Conservation (phyloP, 169 alveolate genomes). For the Eimeria necatrix region DNA sequence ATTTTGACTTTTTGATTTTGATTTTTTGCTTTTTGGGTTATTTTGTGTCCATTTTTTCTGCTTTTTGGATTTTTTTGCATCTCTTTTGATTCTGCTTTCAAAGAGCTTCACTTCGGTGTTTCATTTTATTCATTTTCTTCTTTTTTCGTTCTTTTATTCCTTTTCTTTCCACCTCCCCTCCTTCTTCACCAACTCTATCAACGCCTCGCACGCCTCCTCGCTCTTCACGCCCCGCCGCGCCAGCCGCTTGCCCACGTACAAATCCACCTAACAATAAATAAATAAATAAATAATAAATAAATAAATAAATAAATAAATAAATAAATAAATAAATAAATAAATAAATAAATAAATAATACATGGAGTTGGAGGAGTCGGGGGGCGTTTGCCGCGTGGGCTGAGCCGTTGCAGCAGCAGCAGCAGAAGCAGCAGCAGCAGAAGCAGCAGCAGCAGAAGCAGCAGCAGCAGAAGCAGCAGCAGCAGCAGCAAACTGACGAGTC, state of each 20-base stretch:
- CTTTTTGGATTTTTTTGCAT: no score
- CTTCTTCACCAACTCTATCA: constrained; percentile 88
- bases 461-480: background rate
- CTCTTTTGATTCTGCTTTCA: background rate
- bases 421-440: no score
- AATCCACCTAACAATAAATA: constrained; percentile 85
- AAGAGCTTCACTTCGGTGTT: background rate
- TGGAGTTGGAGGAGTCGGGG: no score
- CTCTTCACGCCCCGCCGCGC: constrained; percentile 90
- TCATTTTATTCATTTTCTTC: background rate
- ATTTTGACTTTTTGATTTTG: no score
- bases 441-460: background rate
- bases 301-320: no score
- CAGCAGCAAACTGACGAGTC: constrained; percentile 82
- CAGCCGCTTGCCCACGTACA: constrained; percentile 89
- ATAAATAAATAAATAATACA: no score
- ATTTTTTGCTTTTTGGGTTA: no score
- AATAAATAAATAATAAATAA: no score
- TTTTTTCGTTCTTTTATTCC: background rate
- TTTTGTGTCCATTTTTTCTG: background rate
- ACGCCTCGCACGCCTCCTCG: constrained; percentile 89
- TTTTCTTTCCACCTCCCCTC: constrained; percentile 87
- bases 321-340: no score
- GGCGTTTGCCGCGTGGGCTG: no score
- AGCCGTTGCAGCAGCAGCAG: no score